phyloP scores from a whole-genome alignment of 352 stramenopile genomes.

The Globisporangium recalcitrans region DNA sequence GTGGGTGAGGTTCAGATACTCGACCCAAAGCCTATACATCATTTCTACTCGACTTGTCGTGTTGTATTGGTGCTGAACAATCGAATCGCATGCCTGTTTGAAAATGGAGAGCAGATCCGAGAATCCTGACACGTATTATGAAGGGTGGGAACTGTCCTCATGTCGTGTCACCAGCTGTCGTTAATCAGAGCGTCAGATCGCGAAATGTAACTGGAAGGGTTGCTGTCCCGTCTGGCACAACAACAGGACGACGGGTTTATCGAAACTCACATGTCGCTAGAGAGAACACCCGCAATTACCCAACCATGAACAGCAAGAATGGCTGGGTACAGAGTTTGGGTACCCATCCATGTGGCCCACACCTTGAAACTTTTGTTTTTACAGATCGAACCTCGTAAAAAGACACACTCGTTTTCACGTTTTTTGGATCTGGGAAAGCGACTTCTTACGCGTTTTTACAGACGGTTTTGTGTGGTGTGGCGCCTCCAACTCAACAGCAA shows the following conservation, averaged over 20 bases:
- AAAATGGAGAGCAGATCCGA: too few species aligned
- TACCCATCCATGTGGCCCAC: background rate
- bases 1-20: background rate
- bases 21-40: background rate
- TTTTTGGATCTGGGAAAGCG: background rate
- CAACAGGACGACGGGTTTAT: too few species aligned
- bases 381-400: background rate
- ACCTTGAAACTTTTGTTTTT: background rate
- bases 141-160: background rate
- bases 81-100: background rate
- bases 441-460: constrained; percentile 12
- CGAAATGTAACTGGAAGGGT: too few species aligned
- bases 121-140: background rate
- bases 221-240: too few species aligned
- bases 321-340: too few species aligned
- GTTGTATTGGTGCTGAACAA: too few species aligned
- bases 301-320: too few species aligned
- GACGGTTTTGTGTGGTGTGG: background rate
- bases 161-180: background rate
- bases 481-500: constrained; percentile 7
- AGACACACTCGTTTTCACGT: background rate
- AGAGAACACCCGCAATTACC: too few species aligned
- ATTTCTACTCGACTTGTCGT: too few species aligned
- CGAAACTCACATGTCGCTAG: too few species aligned
- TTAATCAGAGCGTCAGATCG: constrained; percentile 6